Evolutionary conservation across 2,329 filamentous ascomycete genomes (phyloP), one percentile per base, ranked within the genome.

Genomic region (Xylariaceae sp.): DNA sequence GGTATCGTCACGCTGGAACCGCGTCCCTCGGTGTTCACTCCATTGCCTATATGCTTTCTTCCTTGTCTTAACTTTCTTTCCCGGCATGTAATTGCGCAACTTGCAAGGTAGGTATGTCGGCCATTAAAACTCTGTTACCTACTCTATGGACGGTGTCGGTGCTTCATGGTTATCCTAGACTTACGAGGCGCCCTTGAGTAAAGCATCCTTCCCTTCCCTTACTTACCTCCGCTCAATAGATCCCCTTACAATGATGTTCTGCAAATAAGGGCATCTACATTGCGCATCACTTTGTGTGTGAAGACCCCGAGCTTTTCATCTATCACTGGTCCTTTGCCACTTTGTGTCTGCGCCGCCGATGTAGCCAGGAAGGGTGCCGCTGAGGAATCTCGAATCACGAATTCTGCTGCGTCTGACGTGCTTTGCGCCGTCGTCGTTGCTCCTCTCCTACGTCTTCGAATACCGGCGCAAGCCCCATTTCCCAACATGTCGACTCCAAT

Each of bases 401-500:
- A n/a, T 26, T 44, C 48, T 37, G 39, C 16, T 12, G 15, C 37
- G 37, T 21, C 36, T 4, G 22, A 2, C 2, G 19, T 29, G 12
- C 19, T 3, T 12, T 5, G 34, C 8, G 10, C 19, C 30, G 19
- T 50, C 29, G 15, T 48, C 13, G 32, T 34, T 10, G 4, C 32
- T 15, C 32, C 32, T 30, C 29, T 7, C 29, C 10, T 30, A 12
- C 19, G 15, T 8, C 10, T 39, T 41, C 34, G 18, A 26, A 2
- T 15, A 37, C 18, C 49, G 26, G 32, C 26, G 5, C 22, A 13
- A 40, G 15, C 12, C n/a, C 30, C 22, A 2, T 29, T 37, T 39
- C 22, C 49, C 42, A 61, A 51, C n/a, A 70, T 70, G 68, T 68
- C 68, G 46, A 70, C 68, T 15, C 68, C 68, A 5, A 69, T 70